Base-by-base conservation (phyloP, 2,329 filamentous ascomycete species). In the Dryadomyces quercivorus region DNA sequence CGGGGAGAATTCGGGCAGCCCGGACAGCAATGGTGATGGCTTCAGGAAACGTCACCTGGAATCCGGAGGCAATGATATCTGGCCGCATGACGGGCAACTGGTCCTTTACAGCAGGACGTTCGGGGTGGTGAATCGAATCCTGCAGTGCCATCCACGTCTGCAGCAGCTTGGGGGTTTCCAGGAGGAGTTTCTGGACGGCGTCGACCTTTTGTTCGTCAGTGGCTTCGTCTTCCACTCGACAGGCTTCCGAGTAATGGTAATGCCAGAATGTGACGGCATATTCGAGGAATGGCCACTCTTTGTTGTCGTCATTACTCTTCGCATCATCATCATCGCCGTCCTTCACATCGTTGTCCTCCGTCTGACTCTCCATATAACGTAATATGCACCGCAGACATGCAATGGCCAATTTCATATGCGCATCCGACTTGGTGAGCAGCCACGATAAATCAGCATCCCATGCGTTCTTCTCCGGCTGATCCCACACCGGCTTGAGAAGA, bases 181-280 rank as follows among this genome's bases (percentile, higher is more conserved):
- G 13, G 7, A 36, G 5, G 15, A 34, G 9, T 18, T 18, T 13
- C 18, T 18, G 15, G 3, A 36, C 31, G 6, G n/a, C 22, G 26
- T 49, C 22, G 22, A 8, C 20, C 2, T 13, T 6, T 10, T 20
- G 10, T 10, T 46, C 8, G 12, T 21, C 16, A 9, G 15, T 31
- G 8, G n/a, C n/a, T n/a, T n/a, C 26, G 8, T 31, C 8, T 8
- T 31, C 26, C 4, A 31, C 26, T 31, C 26, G 26, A 31, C 26
- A 49, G 13, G 47, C 47, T 49, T 31, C 47, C 31, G 22, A 13
- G 22, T 49, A 49, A 18, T 49, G 47, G 22, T 49, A 21, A 13
- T 49, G n/a, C 47, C 47, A 49, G 22, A 49, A 49, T n/a, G 47
- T 34, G 22, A 49, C 15, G 16, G 47, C 47, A 49, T 49, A 49